Evolutionary conservation across 2,329 filamentous ascomycete genomes (phyloP), one percentile per base, ranked within the genome.

Genomic region (Raffaelea deltoideospora): DNA sequence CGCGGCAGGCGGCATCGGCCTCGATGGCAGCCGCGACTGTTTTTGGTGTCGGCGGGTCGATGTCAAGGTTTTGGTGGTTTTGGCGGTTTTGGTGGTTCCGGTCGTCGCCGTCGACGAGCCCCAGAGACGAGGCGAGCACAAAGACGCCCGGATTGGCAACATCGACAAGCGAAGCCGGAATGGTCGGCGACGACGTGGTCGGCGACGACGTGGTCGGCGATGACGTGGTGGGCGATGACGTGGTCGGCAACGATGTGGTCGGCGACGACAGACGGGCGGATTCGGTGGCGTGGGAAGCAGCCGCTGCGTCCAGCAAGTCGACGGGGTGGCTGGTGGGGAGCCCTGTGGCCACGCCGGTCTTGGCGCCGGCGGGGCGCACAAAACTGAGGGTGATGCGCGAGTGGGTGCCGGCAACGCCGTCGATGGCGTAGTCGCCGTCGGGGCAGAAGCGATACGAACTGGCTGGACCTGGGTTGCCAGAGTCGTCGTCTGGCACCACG

Each of bases 61-160:
- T 22, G 21, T 37, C 30, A n/a, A n/a, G n/a, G n/a, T n/a, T n/a
- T n/a, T n/a, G n/a, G n/a, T n/a, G n/a, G n/a, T n/a, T n/a, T n/a
- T n/a, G n/a, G n/a, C n/a, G n/a, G n/a, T n/a, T n/a, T n/a, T n/a
- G n/a, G n/a, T n/a, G n/a, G n/a, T n/a, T n/a, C n/a, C n/a, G n/a
- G n/a, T n/a, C n/a, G n/a, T n/a, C n/a, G n/a, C n/a, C n/a, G 5
- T 35, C 35, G 11, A 35, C 32, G 5, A 56, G 33, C 2, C 49
- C 51, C 2, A 63, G 44, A 17, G 56, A 52, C 10, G 44, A 45
- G 10, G 48, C 50, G 4, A 45, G 42, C 2, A 63, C 50, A 39
- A 64, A 63, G 14, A 60, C 56, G 18, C 59, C 56, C 0, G 61
- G 60, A 38, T 63, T 63, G 8, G 53, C 52, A 3, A 57, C 55